Evolutionary conservation across 1,139 yeast species (phyloP).

Genomic region (Wickerhamomyces sp.): DNA sequence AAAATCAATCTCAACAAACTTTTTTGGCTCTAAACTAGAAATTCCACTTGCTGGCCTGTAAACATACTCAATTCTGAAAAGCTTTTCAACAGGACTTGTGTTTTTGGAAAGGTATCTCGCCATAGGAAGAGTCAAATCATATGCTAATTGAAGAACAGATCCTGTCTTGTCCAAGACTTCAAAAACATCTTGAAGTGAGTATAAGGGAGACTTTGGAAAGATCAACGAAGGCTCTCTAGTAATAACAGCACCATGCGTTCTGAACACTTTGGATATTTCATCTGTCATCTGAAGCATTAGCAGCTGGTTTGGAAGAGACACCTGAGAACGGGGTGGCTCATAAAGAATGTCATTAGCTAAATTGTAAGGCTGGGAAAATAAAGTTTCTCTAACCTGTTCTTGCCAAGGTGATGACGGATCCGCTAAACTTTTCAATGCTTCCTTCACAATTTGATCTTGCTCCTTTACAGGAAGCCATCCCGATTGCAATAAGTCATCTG

Average conservation of each 20-base stretch:
- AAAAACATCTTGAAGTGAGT: conserved; percentile 59
- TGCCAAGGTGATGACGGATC: conserved; percentile 95
- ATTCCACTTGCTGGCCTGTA: conserved; percentile 59
- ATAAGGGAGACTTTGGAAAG: conserved; percentile 79
- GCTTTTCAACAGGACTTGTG: conserved; percentile 52
- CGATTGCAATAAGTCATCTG: conserved; percentile 66
- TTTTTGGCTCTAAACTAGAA: conserved; percentile 67
- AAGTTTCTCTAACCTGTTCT: conserved; percentile 79
- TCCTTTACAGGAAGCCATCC: conserved; percentile 85
- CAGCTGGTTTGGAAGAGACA: conserved; percentile 31
- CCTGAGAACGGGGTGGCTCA: conserved; percentile 43
- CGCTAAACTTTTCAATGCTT: conserved; percentile 78
- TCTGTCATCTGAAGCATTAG: conserved; percentile 44
- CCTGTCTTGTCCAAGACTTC: conserved; percentile 85
- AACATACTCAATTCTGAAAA: conserved; percentile 75
- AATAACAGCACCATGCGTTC: conserved; percentile 83
- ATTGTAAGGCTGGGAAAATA: conserved; percentile 80
- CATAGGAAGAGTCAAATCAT: conserved; percentile 82
- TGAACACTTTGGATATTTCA: conserved; percentile 57
- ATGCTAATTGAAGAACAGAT: conserved; percentile 80
- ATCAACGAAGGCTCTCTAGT: conserved; percentile 56
- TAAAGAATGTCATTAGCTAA: conserved; percentile 78
- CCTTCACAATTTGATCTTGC: conserved; percentile 84
- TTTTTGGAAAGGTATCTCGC: conserved; percentile 76
- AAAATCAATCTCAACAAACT: conserved; percentile 78